Evolutionary conservation across 169 alveolate genomes (phyloP).

Genomic region (Theileria sp.): DNA sequence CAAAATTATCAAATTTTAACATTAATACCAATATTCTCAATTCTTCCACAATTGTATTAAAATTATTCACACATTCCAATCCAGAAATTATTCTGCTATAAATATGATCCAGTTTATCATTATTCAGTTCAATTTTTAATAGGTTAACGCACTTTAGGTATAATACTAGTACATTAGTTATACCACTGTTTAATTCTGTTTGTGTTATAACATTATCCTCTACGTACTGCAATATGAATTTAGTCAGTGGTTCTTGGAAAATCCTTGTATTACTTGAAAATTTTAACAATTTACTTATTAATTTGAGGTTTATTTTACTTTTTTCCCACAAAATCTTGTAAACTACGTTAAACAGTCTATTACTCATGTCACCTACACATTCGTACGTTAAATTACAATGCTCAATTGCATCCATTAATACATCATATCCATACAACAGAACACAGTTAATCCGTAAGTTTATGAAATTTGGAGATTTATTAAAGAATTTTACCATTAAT

Average conservation of each 20-base stretch:
- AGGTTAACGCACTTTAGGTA: conserved; percentile 22
- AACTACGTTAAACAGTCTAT: neutral
- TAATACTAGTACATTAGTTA: neutral
- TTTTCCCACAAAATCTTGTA: neutral
- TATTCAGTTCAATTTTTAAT: conserved; percentile 11
- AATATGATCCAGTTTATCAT: neutral
- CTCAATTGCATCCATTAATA: neutral
- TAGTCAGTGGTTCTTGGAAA: conserved; percentile 19
- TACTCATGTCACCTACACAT: neutral
- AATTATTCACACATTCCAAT: neutral
- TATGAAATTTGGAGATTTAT: neutral
- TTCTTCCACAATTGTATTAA: neutral
- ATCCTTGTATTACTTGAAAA: conserved; percentile 39
- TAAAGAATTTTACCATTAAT: neutral
- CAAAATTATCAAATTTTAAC: neutral
- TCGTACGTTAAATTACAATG: neutral
- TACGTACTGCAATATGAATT: conserved; percentile 32
- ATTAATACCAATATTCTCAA: neutral
- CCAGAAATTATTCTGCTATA: neutral
- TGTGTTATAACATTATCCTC: conserved; percentile 18
- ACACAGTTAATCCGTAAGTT: neutral
- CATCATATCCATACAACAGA: neutral
- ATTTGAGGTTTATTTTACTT: conserved; percentile 1
- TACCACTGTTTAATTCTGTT: neutral
- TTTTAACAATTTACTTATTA: conserved; percentile 19